phyloP scores from a whole-genome alignment of 306 rosid genomes.

The Ormosia semicastrata region DNA sequence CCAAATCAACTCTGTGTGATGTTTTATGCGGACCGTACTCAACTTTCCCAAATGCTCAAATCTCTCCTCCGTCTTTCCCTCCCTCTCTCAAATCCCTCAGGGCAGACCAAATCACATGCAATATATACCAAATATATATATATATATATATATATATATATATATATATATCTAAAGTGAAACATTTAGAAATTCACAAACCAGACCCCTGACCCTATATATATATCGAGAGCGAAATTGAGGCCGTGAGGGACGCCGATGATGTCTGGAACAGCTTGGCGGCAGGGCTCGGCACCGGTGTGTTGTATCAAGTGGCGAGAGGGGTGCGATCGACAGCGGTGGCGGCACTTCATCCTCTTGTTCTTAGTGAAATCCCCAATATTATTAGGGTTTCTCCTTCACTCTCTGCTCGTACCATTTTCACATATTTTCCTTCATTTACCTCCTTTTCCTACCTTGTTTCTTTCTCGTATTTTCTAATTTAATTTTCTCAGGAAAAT shows the following conservation, averaged over 20 bases:
- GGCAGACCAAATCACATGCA: too few relatives aligned
- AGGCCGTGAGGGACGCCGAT: constrained; percentile 66
- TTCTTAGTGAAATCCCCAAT: neutral
- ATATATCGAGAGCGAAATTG: constrained; percentile 77
- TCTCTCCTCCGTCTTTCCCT: too few relatives aligned
- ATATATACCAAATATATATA: too few relatives aligned
- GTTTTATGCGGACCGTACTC: too few relatives aligned
- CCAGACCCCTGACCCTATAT: too few relatives aligned
- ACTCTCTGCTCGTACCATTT: neutral
- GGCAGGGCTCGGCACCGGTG: constrained; percentile 89
- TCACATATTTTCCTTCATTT: neutral
- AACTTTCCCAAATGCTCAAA: too few relatives aligned
- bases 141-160: too few relatives aligned
- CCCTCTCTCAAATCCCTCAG: too few relatives aligned
- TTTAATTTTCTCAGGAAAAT: constrained; percentile 39
- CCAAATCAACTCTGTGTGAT: too few relatives aligned
- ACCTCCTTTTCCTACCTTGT: neutral
- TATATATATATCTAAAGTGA: too few relatives aligned
- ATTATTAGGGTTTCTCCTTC: constrained; percentile 38
- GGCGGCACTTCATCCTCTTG: constrained; percentile 22
- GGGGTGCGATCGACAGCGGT: constrained; percentile 90
- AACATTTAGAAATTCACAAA: too few relatives aligned
- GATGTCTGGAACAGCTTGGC: constrained; percentile 88
- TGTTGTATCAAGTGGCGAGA: constrained; percentile 79
- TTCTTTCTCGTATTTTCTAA: constrained; percentile 20